phyloP scores from a whole-genome alignment of 305 asterid genomes.

The Fraxinus dipetala region DNA sequence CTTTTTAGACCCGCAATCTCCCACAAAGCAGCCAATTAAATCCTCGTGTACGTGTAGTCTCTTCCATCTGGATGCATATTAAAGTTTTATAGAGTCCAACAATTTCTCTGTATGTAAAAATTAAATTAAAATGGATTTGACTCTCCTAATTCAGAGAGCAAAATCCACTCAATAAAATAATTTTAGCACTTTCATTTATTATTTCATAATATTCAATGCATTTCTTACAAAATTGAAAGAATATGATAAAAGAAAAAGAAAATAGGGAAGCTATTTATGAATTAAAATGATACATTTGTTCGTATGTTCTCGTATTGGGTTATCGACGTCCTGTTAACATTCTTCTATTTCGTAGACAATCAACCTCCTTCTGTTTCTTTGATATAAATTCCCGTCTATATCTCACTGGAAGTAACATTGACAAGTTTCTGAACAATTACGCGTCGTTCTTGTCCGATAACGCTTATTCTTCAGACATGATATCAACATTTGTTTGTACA shows the following conservation, averaged over 20 bases:
- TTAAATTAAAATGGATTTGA: neutral
- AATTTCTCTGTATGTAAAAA: neutral
- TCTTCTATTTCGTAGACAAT: neutral
- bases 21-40: no score
- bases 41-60: no score
- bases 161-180: no score
- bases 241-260: neutral
- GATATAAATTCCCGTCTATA: no score
- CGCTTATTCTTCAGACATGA: neutral
- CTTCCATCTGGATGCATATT: no score
- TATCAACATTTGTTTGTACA: neutral
- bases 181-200: neutral
- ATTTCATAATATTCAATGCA: neutral
- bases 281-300: neutral
- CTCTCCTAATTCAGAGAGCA: neutral
- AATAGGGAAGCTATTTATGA: neutral
- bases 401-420: neutral
- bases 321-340: neutral
- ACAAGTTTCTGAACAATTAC: neutral
- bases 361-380: neutral
- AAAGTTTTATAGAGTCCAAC: no score
- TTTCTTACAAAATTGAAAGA: neutral
- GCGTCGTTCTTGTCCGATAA: neutral
- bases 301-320: neutral
- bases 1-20: neutral